Conservation (phyloP, 1,139 yeast species). For the Petasospora rhodanensis region DNA sequence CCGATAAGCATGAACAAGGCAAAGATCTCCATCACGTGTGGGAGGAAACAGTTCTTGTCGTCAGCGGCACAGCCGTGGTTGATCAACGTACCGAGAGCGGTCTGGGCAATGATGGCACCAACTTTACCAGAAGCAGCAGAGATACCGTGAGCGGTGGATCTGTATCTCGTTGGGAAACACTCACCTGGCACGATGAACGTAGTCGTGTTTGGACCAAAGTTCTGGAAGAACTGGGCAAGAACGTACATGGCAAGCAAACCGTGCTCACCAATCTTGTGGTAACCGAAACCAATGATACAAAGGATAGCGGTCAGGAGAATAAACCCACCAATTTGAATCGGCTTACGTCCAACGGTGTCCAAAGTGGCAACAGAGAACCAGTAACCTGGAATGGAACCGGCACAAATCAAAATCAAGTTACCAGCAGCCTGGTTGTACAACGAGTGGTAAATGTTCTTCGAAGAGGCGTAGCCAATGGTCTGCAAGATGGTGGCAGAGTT, state of each 20-base stretch:
- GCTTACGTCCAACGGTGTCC: conserved; percentile 77
- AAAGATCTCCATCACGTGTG: conserved; percentile 89
- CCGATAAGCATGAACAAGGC: conserved; percentile 88
- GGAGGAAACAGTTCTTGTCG: conserved; percentile 65
- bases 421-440: conserved; percentile 79
- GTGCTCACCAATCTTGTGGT: conserved; percentile 56
- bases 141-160: conserved; percentile 97
- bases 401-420: conserved; percentile 84
- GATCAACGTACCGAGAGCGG: conserved; percentile 79
- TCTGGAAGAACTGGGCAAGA: conserved; percentile 77
- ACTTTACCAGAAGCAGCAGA: conserved; percentile 95
- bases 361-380: conserved; percentile 76
- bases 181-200: conserved; percentile 97
- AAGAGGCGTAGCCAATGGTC: conserved; percentile 76
- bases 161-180: conserved; percentile 92
- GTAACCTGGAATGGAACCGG: conserved; percentile 90
- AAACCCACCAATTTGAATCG: conserved; percentile 75
- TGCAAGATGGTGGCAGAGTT: conserved; percentile 77
- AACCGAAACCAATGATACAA: conserved; percentile 75
- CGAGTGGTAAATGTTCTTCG: conserved; percentile 55
- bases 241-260: conserved; percentile 74
- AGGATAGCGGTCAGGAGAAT: conserved; percentile 60
- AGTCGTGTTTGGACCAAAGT: conserved; percentile 94
- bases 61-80: conserved; percentile 66
- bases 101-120: conserved; percentile 96